Evolutionary conservation across 805 yeast genomes (phyloP).

Genomic region (Saccharomycopsis babjevae): DNA sequence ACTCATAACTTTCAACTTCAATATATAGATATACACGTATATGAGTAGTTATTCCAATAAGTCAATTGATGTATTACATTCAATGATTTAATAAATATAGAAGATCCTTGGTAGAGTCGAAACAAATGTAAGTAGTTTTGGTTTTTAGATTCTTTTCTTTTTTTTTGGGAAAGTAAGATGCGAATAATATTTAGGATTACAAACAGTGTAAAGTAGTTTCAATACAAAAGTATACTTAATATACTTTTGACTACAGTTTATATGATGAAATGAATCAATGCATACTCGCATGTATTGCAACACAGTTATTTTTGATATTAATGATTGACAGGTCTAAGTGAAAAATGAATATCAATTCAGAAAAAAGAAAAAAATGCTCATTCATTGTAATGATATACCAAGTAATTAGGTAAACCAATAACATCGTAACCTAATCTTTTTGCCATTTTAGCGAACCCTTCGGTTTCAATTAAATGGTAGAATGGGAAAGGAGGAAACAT

Average conservation of each 20-base stretch:
- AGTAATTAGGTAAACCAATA: conserved; percentile 86
- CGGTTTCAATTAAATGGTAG: conserved; percentile 93
- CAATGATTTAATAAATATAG: no score
- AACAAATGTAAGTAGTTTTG: not conserved
- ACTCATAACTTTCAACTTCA: not conserved
- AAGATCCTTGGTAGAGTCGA: not conserved
- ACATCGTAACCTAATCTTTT: conserved; percentile 86
- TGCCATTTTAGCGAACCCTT: conserved; percentile 98
- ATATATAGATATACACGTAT: not conserved
- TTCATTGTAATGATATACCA: conserved; percentile 88
- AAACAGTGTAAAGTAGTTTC: no score
- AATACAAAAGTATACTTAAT: no score
- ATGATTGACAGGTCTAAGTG: no score
- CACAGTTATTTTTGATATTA: not conserved
- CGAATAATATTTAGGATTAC: no score
- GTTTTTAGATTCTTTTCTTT: no score
- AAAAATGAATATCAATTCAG: not conserved
- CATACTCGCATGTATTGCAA: no score
- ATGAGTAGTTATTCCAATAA: not conserved
- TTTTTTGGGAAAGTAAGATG: no score
- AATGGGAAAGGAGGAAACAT: conserved; percentile 99
- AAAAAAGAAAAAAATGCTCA: conserved; percentile 20
- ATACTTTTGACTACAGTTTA: no score
- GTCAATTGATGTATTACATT: no score
- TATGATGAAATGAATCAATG: no score